These are phyloP conservation scores for Harrya chromipes DNA, from an alignment of 768 basidiomycete genomes.

Conservation along the genomic window DNA sequence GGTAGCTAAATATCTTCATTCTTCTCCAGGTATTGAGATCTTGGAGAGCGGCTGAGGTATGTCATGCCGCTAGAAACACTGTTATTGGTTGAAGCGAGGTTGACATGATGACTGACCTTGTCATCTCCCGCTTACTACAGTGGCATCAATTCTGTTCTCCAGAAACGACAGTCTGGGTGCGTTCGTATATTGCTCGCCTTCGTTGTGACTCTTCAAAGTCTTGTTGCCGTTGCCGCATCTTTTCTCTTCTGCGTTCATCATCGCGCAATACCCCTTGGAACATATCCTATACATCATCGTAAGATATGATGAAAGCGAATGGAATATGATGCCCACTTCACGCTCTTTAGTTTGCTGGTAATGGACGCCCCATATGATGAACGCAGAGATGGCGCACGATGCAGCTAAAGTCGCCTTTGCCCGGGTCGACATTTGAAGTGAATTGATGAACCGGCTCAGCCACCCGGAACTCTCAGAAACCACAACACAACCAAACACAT, in stretches of 20 bases:
- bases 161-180: slow-evolving; percentile 36
- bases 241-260: slow-evolving; percentile 75
- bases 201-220: slow-evolving; percentile 58
- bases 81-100: too few relatives aligned
- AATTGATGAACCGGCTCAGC: slow-evolving; percentile 7
- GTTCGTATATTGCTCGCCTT: slow-evolving; percentile 67
- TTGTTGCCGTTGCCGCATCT: slow-evolving; percentile 63
- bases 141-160: slow-evolving; percentile 11
- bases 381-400: slow-evolving; percentile 57
- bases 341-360: slow-evolving; percentile 81
- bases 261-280: slow-evolving; percentile 87
- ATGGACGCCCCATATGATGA: slow-evolving; percentile 89
- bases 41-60: too few relatives aligned
- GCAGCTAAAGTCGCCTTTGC: slow-evolving; percentile 75
- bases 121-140: neutral
- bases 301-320: neutral
- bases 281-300: slow-evolving; percentile 67
- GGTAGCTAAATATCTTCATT: neutral
- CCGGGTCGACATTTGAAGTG: slow-evolving; percentile 50
- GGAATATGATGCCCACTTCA: slow-evolving; percentile 45
- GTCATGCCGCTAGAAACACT: too few relatives aligned
- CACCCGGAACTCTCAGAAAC: slow-evolving; percentile 8
- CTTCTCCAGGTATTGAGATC: too few relatives aligned
- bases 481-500: slow-evolving; percentile 44
- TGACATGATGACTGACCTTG: slow-evolving; percentile 1